phyloP scores from a whole-genome alignment of 2,329 filamentous ascomycete genomes.

The Pyricularia sp. region DNA sequence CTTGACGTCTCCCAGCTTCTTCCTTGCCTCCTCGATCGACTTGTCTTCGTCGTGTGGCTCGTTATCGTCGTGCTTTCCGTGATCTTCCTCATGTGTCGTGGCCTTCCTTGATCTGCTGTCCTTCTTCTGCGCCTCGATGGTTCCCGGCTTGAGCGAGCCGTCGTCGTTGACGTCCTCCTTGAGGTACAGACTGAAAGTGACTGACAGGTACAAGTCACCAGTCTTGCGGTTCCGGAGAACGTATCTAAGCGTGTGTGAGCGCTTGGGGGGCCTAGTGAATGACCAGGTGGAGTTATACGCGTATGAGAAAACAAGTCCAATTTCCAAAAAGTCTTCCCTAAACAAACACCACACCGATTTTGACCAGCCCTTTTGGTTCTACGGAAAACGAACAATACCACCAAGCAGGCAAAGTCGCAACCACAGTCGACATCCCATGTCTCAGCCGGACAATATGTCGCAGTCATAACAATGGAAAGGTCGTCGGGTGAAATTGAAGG shows the following conservation, averaged over 20 bases:
- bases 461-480: background rate
- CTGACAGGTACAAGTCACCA: constrained; percentile 66
- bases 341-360: background rate
- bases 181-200: constrained; percentile 70
- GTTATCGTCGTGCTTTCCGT: constrained; percentile 14
- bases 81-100: constrained; percentile 18
- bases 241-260: constrained; percentile 83
- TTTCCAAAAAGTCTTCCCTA: background rate
- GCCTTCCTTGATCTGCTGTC: constrained; percentile 4
- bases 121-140: constrained; percentile 15
- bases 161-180: constrained; percentile 55
- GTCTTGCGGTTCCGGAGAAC: constrained; percentile 76
- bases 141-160: constrained; percentile 39
- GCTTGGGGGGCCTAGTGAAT: constrained; percentile 32
- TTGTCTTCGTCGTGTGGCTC: constrained; percentile 20
- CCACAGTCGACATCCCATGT: background rate
- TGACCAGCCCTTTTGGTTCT: background rate
- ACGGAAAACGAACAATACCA: background rate
- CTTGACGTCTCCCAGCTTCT: constrained; percentile 21
- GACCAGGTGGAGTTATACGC: constrained; percentile 1
- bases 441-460: constrained; percentile 5
- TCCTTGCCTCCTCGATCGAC: constrained; percentile 28
- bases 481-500: constrained; percentile 12
- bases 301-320: constrained; percentile 10
- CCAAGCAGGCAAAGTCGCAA: background rate